Conservation (phyloP, 768 basidiomycete genomes). For the Panaeolus papilionaceus region DNA sequence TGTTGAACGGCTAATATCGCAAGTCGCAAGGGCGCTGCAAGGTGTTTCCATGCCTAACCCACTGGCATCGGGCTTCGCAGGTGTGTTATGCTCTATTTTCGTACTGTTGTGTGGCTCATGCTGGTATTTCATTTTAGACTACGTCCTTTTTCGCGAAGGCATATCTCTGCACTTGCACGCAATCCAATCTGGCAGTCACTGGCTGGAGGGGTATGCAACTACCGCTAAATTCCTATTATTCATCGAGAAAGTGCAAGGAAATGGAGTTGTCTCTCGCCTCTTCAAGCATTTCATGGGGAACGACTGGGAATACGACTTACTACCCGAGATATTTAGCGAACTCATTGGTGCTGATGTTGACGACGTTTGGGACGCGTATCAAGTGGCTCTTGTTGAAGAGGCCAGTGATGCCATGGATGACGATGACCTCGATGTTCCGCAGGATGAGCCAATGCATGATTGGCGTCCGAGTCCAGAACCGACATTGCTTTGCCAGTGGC, state of each 20-base stretch:
- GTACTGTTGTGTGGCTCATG: neutral
- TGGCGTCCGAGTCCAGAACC: neutral
- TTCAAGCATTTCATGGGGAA: slow-evolving; percentile 15
- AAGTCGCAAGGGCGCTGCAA: slow-evolving; percentile 1
- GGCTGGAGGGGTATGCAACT: slow-evolving; percentile 5
- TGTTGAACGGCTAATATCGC: slow-evolving; percentile 5
- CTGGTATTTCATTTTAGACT: neutral
- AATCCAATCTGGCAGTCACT: slow-evolving; percentile 3
- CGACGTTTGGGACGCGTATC: slow-evolving; percentile 27
- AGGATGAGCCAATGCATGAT: slow-evolving; percentile 16
- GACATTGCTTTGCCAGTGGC: slow-evolving; percentile 39
- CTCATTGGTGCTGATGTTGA: slow-evolving; percentile 25
- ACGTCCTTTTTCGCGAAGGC: neutral
- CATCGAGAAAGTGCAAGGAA: neutral
- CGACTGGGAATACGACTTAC: slow-evolving; percentile 7
- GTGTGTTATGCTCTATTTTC: neutral
- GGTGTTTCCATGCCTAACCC: neutral
- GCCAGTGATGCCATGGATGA: neutral
- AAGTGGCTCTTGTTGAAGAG: slow-evolving; percentile 16
- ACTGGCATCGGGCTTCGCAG: slow-evolving; percentile 1
- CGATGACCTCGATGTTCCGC: slow-evolving; percentile 11
- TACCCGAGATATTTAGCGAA: slow-evolving; percentile 4
- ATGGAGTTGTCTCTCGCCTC: neutral
- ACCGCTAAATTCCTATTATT: slow-evolving; percentile 1
- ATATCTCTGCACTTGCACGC: neutral